Conservation (phyloP, 2,329 filamentous ascomycete genomes). For the Beauveria pseudobassiana region DNA sequence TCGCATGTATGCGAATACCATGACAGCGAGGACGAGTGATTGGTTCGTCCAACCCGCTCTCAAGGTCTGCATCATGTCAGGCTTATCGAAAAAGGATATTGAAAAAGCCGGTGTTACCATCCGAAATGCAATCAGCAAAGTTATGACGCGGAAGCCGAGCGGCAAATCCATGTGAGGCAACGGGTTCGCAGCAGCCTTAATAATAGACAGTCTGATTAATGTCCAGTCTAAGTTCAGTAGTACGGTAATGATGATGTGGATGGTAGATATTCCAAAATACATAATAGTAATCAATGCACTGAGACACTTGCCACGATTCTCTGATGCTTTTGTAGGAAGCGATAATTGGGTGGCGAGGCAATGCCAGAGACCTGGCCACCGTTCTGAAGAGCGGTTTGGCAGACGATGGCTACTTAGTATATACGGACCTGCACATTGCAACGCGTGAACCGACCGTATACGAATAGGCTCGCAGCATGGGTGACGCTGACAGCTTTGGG, state of each 20-base stretch:
- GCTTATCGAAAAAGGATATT: slow-evolving; percentile 85
- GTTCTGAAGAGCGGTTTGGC: no score
- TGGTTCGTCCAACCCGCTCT: slow-evolving; percentile 72
- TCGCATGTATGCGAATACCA: slow-evolving; percentile 56
- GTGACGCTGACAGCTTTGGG: not conserved
- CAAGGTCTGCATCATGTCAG: slow-evolving; percentile 85
- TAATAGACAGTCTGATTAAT: not conserved
- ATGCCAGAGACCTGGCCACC: not conserved
- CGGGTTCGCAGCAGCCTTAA: not conserved
- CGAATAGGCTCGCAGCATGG: not conserved
- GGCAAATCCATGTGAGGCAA: slow-evolving; percentile 20
- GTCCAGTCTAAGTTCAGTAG: not conserved
- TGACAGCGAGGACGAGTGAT: slow-evolving; percentile 59
- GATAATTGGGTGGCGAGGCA: not conserved
- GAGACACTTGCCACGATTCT: not conserved
- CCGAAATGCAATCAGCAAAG: slow-evolving; percentile 87
- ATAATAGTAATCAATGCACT: not conserved
- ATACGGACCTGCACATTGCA: no score
- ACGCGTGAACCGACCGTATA: no score
- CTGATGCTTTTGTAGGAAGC: not conserved
- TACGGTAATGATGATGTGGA: not conserved
- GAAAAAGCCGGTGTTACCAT: slow-evolving; percentile 88
- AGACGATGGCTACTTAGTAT: no score
- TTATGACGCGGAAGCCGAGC: slow-evolving; percentile 62
- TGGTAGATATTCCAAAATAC: not conserved